Evolutionary conservation across 306 rosid genomes (phyloP).

Genomic region (Senna siamea): DNA sequence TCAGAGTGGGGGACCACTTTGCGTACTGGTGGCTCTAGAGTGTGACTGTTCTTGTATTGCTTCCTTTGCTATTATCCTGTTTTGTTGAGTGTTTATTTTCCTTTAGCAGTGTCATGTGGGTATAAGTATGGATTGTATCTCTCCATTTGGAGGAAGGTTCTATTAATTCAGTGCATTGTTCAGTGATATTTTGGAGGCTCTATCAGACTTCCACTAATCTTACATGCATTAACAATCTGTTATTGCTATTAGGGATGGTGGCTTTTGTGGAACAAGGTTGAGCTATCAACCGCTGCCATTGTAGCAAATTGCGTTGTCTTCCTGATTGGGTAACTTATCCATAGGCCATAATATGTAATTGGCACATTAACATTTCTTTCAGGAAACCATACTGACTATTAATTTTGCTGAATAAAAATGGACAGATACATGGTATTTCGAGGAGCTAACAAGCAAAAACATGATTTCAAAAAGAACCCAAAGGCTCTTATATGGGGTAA

Average conservation of each 20-base stretch:
- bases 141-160: too few relatives aligned
- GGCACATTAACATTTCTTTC: constrained; percentile 22
- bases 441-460: constrained; percentile 99
- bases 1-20: too few relatives aligned
- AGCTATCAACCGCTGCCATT: constrained; percentile 59
- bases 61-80: too few relatives aligned
- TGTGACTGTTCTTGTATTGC: too few relatives aligned
- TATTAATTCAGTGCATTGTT: too few relatives aligned
- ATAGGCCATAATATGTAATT: constrained; percentile 1
- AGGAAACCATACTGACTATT: constrained; percentile 11
- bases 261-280: constrained; percentile 78
- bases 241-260: constrained; percentile 83
- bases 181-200: too few relatives aligned
- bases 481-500: constrained; percentile 90
- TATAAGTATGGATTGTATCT: too few relatives aligned
- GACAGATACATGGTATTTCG: constrained; percentile 86
- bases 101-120: too few relatives aligned
- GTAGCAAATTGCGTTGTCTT: constrained; percentile 82
- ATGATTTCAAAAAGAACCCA: constrained; percentile 82
- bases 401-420: constrained; percentile 32
- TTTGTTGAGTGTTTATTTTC: too few relatives aligned
- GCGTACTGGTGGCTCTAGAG: too few relatives aligned
- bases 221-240: constrained; percentile 35
- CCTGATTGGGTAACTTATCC: constrained; percentile 73
- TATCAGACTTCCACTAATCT: constrained; percentile 5